Evolutionary conservation across 129 eudicot species (phyloP).

Genomic region (Smallanthus sonchifolius): DNA sequence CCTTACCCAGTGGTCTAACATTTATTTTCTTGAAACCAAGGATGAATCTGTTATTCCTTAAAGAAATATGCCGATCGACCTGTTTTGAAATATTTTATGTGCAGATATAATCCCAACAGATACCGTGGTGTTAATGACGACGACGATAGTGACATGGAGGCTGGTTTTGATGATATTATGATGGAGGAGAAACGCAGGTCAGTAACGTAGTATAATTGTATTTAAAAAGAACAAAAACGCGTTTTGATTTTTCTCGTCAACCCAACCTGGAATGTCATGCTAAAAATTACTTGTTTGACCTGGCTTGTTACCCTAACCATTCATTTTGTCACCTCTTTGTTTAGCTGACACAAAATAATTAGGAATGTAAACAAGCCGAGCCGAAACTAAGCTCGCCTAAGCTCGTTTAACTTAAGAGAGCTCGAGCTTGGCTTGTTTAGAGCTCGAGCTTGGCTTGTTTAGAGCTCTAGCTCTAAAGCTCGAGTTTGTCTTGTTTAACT

Average conservation of each 20-base stretch:
- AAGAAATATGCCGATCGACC: not conserved
- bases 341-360: not conserved
- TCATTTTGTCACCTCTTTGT: not conserved
- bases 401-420: not conserved
- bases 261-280: not conserved
- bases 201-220: conserved; percentile 10
- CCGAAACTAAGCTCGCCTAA: no score
- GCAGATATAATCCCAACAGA: conserved; percentile 61
- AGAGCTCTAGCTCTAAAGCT: no score
- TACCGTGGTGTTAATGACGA: conserved; percentile 42
- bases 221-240: not conserved
- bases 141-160: conserved; percentile 85
- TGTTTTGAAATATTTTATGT: not conserved
- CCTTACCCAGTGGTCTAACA: not conserved
- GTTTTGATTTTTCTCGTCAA: not conserved
- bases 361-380: no score
- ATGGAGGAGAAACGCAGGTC: conserved; percentile 78
- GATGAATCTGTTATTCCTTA: not conserved
- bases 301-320: not conserved
- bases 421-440: no score
- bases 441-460: no score
- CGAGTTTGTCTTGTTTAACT: no score
- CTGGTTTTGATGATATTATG: conserved; percentile 55
- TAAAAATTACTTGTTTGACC: not conserved
- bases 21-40: not conserved